phyloP scores from a whole-genome alignment of 768 basidiomycete species.

The Rhizopogon vinicolor region DNA sequence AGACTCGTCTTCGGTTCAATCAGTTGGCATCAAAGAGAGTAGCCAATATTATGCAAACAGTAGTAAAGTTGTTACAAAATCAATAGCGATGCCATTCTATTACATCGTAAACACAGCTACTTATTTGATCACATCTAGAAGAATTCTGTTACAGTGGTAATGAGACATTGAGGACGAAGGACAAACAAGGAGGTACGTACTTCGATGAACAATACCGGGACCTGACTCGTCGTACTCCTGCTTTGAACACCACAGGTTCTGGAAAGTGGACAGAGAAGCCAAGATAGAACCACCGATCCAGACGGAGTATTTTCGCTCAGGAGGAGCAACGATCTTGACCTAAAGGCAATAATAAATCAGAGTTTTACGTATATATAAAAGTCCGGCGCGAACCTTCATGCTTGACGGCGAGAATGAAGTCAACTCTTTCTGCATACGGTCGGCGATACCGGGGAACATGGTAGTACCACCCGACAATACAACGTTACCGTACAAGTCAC shows the following conservation, averaged over 20 bases:
- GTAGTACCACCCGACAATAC: constrained; percentile 77
- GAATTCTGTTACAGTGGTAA: constrained; percentile 13
- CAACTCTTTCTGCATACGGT: constrained; percentile 95
- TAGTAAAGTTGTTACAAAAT: neutral
- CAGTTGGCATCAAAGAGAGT: no score
- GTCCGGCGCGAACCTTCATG: constrained; percentile 60
- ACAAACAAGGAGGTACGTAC: constrained; percentile 32
- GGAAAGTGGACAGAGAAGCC: constrained; percentile 92
- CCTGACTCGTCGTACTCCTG: constrained; percentile 90
- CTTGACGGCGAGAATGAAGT: constrained; percentile 73
- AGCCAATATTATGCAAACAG: no score
- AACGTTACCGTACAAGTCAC: constrained; percentile 30
- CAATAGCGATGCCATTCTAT: constrained; percentile 22
- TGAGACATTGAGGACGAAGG: neutral
- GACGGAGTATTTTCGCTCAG: constrained; percentile 93
- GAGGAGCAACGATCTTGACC: constrained; percentile 92
- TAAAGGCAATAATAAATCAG: constrained; percentile 15
- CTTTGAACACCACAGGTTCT: constrained; percentile 92
- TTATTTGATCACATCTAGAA: constrained; percentile 16
- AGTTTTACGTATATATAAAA: neutral
- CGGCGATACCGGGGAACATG: constrained; percentile 96
- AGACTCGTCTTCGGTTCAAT: no score
- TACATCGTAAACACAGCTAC: constrained; percentile 19
- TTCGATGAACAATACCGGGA: constrained; percentile 77
- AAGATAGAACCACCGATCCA: constrained; percentile 90